phyloP scores from a whole-genome alignment of 495 filamentous ascomycete genomes.

The Recurvomyces mirabilis region DNA sequence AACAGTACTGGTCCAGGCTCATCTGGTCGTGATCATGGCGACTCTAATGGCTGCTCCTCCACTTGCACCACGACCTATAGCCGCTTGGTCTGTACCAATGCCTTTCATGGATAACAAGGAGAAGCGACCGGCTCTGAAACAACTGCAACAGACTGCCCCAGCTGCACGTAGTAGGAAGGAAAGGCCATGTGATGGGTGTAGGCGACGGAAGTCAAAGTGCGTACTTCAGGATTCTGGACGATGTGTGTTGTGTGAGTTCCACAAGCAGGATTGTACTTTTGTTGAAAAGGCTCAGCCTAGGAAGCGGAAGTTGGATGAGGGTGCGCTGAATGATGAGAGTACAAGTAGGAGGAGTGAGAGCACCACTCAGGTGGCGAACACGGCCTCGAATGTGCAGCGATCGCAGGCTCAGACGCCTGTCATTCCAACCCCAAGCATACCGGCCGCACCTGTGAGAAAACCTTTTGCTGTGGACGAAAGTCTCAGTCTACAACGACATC shows the following conservation, averaged over 20 bases:
- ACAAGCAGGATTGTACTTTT: slow-evolving; percentile 40
- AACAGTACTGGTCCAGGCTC: neutral
- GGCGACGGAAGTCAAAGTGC: slow-evolving; percentile 76
- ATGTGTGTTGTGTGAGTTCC: slow-evolving; percentile 43
- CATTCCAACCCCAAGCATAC: neutral
- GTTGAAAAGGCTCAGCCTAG: slow-evolving; percentile 38
- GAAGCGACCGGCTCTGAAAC: slow-evolving; percentile 23
- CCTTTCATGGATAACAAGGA: slow-evolving; percentile 26
- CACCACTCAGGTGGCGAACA: neutral
- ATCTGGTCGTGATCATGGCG: too few relatives aligned
- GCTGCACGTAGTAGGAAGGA: slow-evolving; percentile 11
- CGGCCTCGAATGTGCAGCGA: neutral
- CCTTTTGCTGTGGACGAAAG: slow-evolving; percentile 28
- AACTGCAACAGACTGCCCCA: slow-evolving; percentile 14
- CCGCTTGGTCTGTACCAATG: slow-evolving; percentile 26
- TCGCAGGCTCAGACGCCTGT: neutral
- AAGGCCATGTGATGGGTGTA: slow-evolving; percentile 59
- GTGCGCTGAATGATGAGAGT: neutral
- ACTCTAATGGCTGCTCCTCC: slow-evolving; percentile 29
- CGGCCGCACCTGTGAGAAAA: slow-evolving; percentile 7
- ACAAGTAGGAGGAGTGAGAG: slow-evolving; percentile 7
- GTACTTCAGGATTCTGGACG: slow-evolving; percentile 81
- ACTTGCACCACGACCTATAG: slow-evolving; percentile 26
- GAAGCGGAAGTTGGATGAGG: slow-evolving; percentile 37
- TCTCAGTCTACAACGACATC: slow-evolving; percentile 30